These are phyloP conservation scores for Taphrina flavorubra DNA, from an alignment of 1,139 yeast genomes.

Conservation along the genomic window DNA sequence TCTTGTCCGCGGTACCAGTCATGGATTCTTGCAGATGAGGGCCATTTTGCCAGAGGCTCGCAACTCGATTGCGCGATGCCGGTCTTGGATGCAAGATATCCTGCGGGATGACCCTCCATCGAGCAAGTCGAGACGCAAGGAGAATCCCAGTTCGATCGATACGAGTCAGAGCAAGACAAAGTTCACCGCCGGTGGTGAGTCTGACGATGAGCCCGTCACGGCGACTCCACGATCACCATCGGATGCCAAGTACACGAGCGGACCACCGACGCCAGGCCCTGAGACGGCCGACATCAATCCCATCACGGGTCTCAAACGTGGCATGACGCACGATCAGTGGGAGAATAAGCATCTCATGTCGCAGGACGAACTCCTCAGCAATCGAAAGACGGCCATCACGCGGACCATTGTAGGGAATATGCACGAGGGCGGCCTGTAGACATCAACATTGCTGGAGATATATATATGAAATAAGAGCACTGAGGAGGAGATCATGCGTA, in stretches of 20 bases:
- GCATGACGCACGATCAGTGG: conserved; percentile 30
- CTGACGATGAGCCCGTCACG: conserved; percentile 25
- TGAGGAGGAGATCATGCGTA: neutral
- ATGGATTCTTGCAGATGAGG: conserved; percentile 58
- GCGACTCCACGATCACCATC: conserved; percentile 13
- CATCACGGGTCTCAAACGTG: conserved; percentile 9
- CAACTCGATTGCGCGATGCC: conserved; percentile 46
- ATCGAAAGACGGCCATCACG: conserved; percentile 30
- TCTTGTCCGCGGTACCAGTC: conserved; percentile 56
- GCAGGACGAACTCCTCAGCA: conserved; percentile 32
- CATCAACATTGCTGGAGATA: too few species aligned
- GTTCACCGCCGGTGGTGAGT: conserved; percentile 26
- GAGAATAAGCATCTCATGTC: conserved; percentile 31
- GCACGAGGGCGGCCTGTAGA: neutral
- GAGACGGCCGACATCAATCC: conserved; percentile 5
- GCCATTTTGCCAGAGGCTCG: conserved; percentile 55
- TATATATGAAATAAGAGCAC: too few species aligned
- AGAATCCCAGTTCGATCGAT: neutral
- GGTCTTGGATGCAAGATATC: conserved; percentile 47
- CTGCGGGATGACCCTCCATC: conserved; percentile 33
- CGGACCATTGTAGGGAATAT: conserved; percentile 23
- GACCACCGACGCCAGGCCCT: neutral
- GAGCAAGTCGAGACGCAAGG: neutral
- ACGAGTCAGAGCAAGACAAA: neutral
- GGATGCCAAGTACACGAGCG: neutral